phyloP scores from a whole-genome alignment of 148 eudicot species.

The Camellia japonica region DNA sequence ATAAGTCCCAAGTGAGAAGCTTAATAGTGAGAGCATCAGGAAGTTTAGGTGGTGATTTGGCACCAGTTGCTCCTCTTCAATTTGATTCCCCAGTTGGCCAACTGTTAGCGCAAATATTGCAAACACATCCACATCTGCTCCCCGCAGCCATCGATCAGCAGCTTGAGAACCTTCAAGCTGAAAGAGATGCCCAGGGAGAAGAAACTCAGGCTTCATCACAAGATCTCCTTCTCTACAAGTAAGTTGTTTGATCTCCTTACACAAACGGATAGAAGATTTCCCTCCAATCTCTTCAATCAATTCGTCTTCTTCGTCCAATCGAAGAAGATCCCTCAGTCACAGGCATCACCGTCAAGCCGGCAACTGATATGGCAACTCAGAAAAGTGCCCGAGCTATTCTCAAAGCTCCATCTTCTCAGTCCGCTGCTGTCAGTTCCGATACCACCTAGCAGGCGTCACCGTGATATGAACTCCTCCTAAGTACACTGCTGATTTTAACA shows the following conservation, averaged over 20 bases:
- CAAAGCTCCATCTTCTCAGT: no score
- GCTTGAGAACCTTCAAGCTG: conserved; percentile 79
- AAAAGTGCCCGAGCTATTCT: no score
- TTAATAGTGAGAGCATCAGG: conserved; percentile 59
- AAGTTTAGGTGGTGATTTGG: conserved; percentile 47
- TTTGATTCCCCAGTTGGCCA: conserved; percentile 85
- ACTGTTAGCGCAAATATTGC: conserved; percentile 72
- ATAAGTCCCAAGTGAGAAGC: conserved; percentile 49
- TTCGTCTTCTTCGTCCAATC: no score
- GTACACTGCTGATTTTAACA: no score
- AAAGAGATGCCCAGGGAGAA: conserved; percentile 53
- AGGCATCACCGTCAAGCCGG: no score
- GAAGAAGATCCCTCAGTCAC: no score
- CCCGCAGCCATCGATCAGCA: conserved; percentile 91
- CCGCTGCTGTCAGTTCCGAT: no score
- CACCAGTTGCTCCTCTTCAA: conserved; percentile 70
- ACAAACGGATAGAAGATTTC: background rate
- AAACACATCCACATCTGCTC: conserved; percentile 85
- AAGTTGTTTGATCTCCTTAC: conserved; percentile 14
- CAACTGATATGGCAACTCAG: no score
- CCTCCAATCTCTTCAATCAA: no score
- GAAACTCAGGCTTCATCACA: conserved; percentile 54
- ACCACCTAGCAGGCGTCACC: no score
- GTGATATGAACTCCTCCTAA: no score
- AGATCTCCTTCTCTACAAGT: conserved; percentile 72